These are phyloP conservation scores for Cenchrus americanus DNA, from an alignment of 176 grass and related monocot genomes.

Conservation along the genomic window DNA sequence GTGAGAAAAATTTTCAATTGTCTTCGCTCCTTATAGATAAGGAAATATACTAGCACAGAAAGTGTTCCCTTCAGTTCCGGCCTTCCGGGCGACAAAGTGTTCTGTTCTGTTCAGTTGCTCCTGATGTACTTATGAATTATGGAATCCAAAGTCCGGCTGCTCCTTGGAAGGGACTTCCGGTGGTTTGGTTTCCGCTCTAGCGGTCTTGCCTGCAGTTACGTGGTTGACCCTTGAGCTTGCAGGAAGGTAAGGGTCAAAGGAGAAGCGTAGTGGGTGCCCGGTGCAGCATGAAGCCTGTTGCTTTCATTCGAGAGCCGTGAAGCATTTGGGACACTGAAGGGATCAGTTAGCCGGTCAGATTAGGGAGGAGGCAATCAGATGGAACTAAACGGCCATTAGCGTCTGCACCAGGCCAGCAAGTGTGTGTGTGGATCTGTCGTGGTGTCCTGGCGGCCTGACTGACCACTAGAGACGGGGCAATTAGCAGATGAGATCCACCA, in stretches of 20 bases:
- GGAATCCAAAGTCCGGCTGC: background rate
- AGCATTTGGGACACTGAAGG: background rate
- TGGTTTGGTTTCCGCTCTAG: background rate
- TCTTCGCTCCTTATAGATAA: too few species aligned
- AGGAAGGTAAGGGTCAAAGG: background rate
- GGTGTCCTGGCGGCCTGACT: background rate
- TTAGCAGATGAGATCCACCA: background rate
- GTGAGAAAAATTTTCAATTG: too few species aligned
- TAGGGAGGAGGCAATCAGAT: conserved; percentile 35
- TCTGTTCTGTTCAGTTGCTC: background rate
- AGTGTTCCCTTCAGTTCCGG: background rate
- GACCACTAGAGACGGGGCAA: conserved; percentile 13
- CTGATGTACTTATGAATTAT: background rate
- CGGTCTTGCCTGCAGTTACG: background rate
- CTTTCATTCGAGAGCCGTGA: background rate
- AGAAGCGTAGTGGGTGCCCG: background rate
- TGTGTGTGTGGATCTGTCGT: background rate
- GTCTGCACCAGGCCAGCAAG: conserved; percentile 13
- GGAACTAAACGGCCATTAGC: conserved; percentile 29
- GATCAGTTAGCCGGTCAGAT: background rate
- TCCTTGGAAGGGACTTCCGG: background rate
- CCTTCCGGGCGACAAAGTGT: background rate
- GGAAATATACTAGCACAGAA: background rate
- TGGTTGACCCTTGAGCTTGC: background rate
- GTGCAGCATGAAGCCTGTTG: background rate